Evolutionary conservation across 2,329 filamentous ascomycete genomes (phyloP).

Genomic region (Trichoderma koningii): DNA sequence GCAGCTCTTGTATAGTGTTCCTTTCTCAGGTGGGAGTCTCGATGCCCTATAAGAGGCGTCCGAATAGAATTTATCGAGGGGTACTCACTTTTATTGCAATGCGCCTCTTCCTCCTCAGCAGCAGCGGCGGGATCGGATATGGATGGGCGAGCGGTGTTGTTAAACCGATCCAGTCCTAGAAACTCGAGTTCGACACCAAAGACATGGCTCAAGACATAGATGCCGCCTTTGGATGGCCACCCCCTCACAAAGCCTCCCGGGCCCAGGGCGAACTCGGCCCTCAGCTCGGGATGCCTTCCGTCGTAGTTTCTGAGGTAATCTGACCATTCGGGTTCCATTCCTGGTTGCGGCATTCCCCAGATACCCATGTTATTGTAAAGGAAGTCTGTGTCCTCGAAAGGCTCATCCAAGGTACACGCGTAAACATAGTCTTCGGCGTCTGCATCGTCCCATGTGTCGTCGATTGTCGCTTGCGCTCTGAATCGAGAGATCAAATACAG

Average conservation of each 20-base stretch:
- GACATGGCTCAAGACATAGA: neutral
- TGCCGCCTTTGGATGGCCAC: slow-evolving; percentile 8
- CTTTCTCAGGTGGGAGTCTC: neutral
- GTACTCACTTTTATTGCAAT: slow-evolving; percentile 12
- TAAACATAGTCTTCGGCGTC: neutral
- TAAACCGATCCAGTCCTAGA: neutral
- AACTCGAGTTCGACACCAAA: slow-evolving; percentile 6
- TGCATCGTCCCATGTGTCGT: neutral
- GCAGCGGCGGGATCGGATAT: neutral
- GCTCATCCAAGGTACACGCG: neutral
- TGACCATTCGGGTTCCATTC: too few relatives aligned
- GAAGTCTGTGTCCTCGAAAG: neutral
- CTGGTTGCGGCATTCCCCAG: too few relatives aligned
- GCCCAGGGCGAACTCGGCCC: neutral
- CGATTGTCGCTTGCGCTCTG: neutral
- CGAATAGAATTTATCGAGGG: neutral
- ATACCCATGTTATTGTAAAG: neutral
- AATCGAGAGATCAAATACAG: neutral
- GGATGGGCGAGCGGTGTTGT: neutral
- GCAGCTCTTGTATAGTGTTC: neutral
- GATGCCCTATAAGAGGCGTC: too few relatives aligned
- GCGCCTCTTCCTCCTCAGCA: neutral
- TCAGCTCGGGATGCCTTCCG: neutral
- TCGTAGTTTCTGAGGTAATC: too few relatives aligned
- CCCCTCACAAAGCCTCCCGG: neutral